phyloP scores from a whole-genome alignment of 306 rosid genomes.

The Sphenostylis stenocarpa region DNA sequence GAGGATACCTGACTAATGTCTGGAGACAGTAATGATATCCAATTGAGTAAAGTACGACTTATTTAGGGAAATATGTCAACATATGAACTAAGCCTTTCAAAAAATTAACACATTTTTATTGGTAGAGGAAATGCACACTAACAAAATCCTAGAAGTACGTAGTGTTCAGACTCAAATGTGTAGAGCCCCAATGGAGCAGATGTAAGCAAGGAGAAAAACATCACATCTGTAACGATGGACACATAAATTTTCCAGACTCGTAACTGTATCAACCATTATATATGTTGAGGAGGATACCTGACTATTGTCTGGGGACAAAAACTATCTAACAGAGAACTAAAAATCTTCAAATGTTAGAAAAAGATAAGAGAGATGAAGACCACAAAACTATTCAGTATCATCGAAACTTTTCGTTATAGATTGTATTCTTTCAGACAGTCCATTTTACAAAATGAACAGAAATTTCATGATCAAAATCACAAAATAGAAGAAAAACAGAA shows the following conservation, averaged over 20 bases:
- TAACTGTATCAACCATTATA: conserved; percentile 43
- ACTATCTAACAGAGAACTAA: neutral
- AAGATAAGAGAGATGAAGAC: neutral
- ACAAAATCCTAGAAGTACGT: neutral
- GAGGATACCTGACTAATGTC: conserved; percentile 62
- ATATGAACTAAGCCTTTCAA: neutral
- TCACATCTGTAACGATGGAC: conserved; percentile 47
- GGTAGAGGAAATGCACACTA: neutral
- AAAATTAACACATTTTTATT: neutral
- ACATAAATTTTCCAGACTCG: conserved; percentile 45
- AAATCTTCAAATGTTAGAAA: neutral
- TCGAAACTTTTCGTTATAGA: neutral
- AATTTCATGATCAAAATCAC: neutral
- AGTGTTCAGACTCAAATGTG: neutral
- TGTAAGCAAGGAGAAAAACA: conserved; percentile 23
- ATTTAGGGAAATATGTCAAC: neutral
- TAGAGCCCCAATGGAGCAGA: conserved; percentile 50
- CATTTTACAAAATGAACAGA: neutral
- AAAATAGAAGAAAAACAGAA: neutral
- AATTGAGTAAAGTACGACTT: neutral
- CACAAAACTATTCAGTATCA: neutral
- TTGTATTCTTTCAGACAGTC: neutral
- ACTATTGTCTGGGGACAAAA: conserved; percentile 53
- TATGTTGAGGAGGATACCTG: conserved; percentile 50
- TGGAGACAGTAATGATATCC: conserved; percentile 27